Conservation (phyloP, 768 basidiomycete species). For the Leccinum boreale region DNA sequence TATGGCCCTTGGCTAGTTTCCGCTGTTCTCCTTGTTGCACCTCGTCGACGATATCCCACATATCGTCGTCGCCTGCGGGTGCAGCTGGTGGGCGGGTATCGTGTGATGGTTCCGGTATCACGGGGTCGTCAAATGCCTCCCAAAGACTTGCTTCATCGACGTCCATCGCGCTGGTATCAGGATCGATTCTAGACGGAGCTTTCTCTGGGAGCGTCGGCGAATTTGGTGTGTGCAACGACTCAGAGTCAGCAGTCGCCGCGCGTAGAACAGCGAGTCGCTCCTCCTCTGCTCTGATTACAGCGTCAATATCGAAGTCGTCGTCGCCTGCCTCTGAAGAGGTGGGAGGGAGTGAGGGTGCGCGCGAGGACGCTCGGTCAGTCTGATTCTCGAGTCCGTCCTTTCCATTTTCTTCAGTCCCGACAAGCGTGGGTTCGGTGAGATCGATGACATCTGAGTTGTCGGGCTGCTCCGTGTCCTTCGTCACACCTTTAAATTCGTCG, state of each 20-base stretch:
- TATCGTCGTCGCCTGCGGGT: conserved; percentile 48
- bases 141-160: conserved; percentile 42
- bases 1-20: conserved; percentile 5
- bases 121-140: conserved; percentile 23
- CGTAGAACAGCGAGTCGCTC: conserved; percentile 29
- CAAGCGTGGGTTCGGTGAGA: conserved; percentile 26
- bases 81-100: background rate
- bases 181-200: conserved; percentile 3
- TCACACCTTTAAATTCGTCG: conserved; percentile 56
- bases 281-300: conserved; percentile 46
- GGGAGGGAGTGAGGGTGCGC: conserved; percentile 38
- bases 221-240: background rate
- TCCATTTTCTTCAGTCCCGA: conserved; percentile 25
- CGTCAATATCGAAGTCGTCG: conserved; percentile 53
- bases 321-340: conserved; percentile 40
- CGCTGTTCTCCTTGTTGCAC: conserved; percentile 36
- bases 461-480: conserved; percentile 32
- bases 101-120: conserved; percentile 2
- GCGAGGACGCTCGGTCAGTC: conserved; percentile 34
- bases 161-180: conserved; percentile 18
- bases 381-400: conserved; percentile 11
- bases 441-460: conserved; percentile 28
- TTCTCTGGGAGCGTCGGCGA: conserved; percentile 7
- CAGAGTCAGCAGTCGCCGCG: conserved; percentile 7
- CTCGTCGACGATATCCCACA: conserved; percentile 69